phyloP scores from a whole-genome alignment of 805 yeast species.

The Blastobotrys parvus region DNA sequence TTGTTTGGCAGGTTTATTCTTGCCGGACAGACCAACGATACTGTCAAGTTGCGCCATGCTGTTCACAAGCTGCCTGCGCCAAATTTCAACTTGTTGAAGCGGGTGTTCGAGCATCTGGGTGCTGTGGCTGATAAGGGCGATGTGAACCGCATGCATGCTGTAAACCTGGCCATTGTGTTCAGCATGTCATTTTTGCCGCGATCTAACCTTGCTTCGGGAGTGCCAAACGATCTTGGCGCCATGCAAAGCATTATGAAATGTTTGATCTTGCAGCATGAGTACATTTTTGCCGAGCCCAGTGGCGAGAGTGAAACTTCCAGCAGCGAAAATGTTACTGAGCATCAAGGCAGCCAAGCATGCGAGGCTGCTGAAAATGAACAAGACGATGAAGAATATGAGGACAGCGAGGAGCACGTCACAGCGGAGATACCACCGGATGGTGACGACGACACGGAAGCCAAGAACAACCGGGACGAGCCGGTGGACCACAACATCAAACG shows the following conservation, averaged over 20 bases:
- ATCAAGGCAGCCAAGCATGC: neutral
- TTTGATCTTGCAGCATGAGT: constrained; percentile 33
- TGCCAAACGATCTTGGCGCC: constrained; percentile 45
- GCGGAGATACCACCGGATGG: neutral
- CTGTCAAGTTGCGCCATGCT: constrained; percentile 20
- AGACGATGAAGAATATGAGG: neutral
- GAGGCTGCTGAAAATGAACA: neutral
- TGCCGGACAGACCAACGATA: constrained; percentile 21
- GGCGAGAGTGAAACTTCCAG: neutral
- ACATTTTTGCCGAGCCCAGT: constrained; percentile 20
- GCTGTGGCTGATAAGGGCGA: constrained; percentile 59
- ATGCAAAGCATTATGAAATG: constrained; percentile 44
- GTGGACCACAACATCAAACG: constrained; percentile 9
- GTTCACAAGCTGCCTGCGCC: constrained; percentile 47
- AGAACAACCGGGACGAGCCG: neutral
- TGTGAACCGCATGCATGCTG: constrained; percentile 76
- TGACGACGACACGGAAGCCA: constrained; percentile 2
- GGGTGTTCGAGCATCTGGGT: constrained; percentile 61
- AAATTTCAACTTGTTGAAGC: constrained; percentile 60
- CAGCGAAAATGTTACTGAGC: neutral
- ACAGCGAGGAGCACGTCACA: neutral
- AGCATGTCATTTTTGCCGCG: constrained; percentile 49
- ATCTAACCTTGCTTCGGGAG: constrained; percentile 21
- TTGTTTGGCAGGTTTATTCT: constrained; percentile 49
- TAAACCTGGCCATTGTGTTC: constrained; percentile 85